These are phyloP conservation scores for Penicillium aurantiogriseum DNA, from an alignment of 2,329 filamentous ascomycete genomes.

Conservation along the genomic window DNA sequence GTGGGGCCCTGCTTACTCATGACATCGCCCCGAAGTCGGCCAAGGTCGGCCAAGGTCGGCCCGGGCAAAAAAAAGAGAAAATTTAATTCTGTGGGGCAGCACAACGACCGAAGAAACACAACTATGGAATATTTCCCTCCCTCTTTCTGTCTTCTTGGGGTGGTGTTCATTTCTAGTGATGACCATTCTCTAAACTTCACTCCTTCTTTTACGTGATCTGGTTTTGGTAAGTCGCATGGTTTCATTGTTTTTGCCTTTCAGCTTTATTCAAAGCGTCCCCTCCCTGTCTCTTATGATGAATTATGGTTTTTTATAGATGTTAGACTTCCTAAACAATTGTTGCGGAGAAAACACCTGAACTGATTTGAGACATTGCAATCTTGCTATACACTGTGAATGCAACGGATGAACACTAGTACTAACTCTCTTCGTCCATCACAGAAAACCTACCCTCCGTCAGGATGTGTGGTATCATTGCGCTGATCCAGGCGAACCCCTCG, in stretches of 20 bases:
- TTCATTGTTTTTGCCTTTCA: neutral
- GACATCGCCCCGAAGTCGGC: slow-evolving; percentile 3
- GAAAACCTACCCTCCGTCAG: slow-evolving; percentile 29
- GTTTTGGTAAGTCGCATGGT: slow-evolving; percentile 17
- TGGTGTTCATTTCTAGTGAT: slow-evolving; percentile 14
- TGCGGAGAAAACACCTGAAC: slow-evolving; percentile 43
- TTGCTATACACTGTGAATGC: slow-evolving; percentile 7
- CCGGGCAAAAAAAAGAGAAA: slow-evolving; percentile 20
- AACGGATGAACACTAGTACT: slow-evolving; percentile 13
- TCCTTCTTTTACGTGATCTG: slow-evolving; percentile 13
- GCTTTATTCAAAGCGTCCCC: neutral
- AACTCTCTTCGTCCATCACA: slow-evolving; percentile 15
- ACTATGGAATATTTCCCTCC: slow-evolving; percentile 20
- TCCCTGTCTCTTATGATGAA: slow-evolving; percentile 39
- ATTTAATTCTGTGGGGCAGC: slow-evolving; percentile 10
- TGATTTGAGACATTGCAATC: slow-evolving; percentile 25
- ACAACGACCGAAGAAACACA: slow-evolving; percentile 18
- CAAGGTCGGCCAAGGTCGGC: slow-evolving; percentile 7
- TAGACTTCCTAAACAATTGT: slow-evolving; percentile 48
- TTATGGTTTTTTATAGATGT: slow-evolving; percentile 48
- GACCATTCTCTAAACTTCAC: slow-evolving; percentile 21
- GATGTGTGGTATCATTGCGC: slow-evolving; percentile 64
- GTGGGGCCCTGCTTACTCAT: neutral
- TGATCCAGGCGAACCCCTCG: slow-evolving; percentile 59
- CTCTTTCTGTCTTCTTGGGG: slow-evolving; percentile 18